Evolutionary conservation across 495 filamentous ascomycete genomes (phyloP).

Genomic region (Aspergillus sclerotiicarbonarius): DNA sequence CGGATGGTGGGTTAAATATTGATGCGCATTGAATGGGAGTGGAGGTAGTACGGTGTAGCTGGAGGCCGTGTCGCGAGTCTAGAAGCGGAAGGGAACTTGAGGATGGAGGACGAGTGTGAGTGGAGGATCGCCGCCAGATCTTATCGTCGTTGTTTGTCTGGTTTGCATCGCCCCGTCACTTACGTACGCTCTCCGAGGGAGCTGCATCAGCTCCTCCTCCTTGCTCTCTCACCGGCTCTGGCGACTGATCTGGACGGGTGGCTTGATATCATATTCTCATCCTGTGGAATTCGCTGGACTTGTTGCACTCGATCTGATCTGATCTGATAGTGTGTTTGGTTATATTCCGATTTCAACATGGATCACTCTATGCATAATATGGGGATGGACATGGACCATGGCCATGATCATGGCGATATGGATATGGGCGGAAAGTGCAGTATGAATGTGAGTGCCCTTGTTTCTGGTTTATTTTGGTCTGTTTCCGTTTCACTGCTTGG

Average conservation of each 20-base stretch:
- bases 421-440: constrained; percentile 65
- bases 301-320: not conserved
- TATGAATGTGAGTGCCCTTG: constrained; percentile 68
- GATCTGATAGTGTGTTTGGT: not conserved
- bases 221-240: not conserved
- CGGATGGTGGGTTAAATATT: not conserved
- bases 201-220: constrained; percentile 11
- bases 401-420: constrained; percentile 55
- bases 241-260: not conserved
- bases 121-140: constrained; percentile 12
- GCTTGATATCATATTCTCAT: not conserved
- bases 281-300: not conserved
- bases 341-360: constrained; percentile 17
- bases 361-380: constrained; percentile 35
- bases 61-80: not conserved
- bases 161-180: constrained; percentile 34
- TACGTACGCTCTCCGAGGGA: not conserved
- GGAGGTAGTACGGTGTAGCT: not conserved
- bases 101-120: not conserved
- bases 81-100: not conserved
- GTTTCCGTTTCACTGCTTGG: no score
- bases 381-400: constrained; percentile 43
- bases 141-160: constrained; percentile 38
- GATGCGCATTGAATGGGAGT: not conserved
- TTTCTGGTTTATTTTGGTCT: constrained; percentile 4